Evolutionary conservation across 768 basidiomycete genomes (phyloP).

Genomic region (Suillus brevipes): DNA sequence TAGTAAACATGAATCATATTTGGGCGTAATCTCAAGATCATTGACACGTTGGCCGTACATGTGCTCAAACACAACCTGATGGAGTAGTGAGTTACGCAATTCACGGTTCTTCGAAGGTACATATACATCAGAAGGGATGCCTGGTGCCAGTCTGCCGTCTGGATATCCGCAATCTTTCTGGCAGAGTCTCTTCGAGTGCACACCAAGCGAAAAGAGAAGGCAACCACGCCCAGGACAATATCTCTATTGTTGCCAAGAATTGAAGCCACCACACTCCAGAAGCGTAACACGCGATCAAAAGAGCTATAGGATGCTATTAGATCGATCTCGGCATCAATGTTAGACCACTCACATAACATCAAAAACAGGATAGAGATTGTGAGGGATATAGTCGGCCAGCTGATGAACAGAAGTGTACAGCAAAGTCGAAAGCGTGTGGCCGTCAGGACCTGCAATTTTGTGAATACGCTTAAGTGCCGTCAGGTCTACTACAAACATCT

Average conservation of each 20-base stretch:
- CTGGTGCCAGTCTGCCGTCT: not conserved
- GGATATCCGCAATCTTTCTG: slow-evolving; percentile 10
- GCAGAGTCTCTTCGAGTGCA: not conserved
- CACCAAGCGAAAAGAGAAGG: not conserved
- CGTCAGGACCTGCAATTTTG: not conserved
- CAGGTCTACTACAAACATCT: slow-evolving; percentile 1
- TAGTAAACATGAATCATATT: not conserved
- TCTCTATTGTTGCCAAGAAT: not conserved
- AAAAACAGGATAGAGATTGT: not conserved
- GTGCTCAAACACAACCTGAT: not conserved
- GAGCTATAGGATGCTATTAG: not conserved
- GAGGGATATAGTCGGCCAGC: not conserved
- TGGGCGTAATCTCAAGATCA: not conserved
- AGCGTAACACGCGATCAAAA: not conserved
- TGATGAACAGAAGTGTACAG: not conserved
- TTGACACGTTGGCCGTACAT: not conserved
- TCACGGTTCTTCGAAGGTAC: not conserved
- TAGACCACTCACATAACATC: not conserved
- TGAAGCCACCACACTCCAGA: slow-evolving; percentile 6
- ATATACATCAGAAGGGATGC: not conserved
- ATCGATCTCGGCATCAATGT: not conserved
- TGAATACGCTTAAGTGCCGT: not conserved
- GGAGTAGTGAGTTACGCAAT: not conserved
- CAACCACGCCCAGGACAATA: slow-evolving; percentile 5
- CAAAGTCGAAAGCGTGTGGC: slow-evolving; percentile 1